Evolutionary conservation across 2,329 filamentous ascomycete genomes (phyloP), one percentile per base, ranked within the genome.

Genomic region (Fusarium sacchari): DNA sequence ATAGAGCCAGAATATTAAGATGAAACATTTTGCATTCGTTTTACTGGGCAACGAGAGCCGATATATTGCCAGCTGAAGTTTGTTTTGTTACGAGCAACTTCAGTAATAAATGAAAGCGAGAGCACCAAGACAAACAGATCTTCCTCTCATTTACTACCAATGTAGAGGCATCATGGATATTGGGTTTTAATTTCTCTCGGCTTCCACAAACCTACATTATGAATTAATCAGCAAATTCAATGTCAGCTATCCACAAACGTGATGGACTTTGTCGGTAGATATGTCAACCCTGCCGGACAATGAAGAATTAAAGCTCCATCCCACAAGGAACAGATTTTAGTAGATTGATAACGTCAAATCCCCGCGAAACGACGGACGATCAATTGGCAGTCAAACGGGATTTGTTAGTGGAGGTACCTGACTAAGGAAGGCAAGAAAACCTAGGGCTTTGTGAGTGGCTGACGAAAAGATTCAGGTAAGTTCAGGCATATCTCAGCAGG

Each of bases 281-380:
- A 34, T 43, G 15, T 65, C 50, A 56, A 46, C 57, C 57, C 62
- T 52, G 50, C 50, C 55, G 56, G 57, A 40, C 55, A 47, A 63
- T 26, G 56, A 30, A 32, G 37, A n/a, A 26, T 15, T 67, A 43
- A 50, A 34, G 28, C 50, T 50, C 26, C 20, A 46, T 52, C 18
- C 47, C n/a, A 49, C 32, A 53, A 62, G 26, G 22, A 43, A 40
- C 55, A 58, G 30, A 22, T 43, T 32, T 50, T 42, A 44, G 46
- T 67, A 60, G 61, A 71, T 64, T 55, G 56, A 65, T 71, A 72
- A 58, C 40, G 34, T 59, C 40, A 46, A 60, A 65, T 59, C 71
- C 66, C 71, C 57, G n/a, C 66, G 70, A 71, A 71, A 66, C 49
- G 59, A 17, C 34, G 49, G 50, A 50, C 26, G 57, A 71, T 64